These are phyloP conservation scores for Chrysoporthe cubensis DNA, from an alignment of 2,329 filamentous ascomycete genomes.

Conservation along the genomic window DNA sequence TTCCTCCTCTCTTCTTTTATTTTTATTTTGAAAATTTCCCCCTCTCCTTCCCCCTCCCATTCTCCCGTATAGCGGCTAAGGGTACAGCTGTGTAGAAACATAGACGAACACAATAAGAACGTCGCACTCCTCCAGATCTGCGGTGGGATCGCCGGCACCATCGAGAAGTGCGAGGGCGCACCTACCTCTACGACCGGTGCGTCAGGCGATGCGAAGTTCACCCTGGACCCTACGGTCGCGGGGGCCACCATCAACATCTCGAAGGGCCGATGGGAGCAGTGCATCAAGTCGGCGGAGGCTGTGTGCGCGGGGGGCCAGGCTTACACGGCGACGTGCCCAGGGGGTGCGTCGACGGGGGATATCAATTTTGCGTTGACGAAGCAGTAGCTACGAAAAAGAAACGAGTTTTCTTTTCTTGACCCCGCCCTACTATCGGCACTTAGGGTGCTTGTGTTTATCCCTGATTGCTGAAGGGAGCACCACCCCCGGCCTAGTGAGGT, in stretches of 20 bases:
- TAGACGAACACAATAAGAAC: constrained; percentile 57
- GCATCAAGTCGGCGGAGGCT: constrained; percentile 55
- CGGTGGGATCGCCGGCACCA: constrained; percentile 53
- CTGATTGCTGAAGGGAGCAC: not conserved
- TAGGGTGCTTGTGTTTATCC: no score
- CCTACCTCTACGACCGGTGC: constrained; percentile 49
- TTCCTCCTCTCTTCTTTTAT: not conserved
- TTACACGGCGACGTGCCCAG: constrained; percentile 47
- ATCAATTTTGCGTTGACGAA: constrained; percentile 46
- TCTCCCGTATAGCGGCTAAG: not conserved
- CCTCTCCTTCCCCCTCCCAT: no score
- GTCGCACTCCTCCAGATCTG: constrained; percentile 65
- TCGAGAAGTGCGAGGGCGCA: constrained; percentile 49
- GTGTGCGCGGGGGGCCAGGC: constrained; percentile 56
- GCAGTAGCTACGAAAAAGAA: not conserved
- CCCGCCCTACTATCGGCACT: no score
- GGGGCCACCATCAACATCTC: constrained; percentile 56
- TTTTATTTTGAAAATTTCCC: not conserved
- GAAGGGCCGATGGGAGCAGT: constrained; percentile 58
- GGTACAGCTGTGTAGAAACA: constrained; percentile 37
- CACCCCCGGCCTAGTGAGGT: not conserved
- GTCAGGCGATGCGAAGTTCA: constrained; percentile 53
- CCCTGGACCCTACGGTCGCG: constrained; percentile 44
- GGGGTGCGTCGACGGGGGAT: constrained; percentile 51
- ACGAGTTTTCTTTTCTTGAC: not conserved